Base-by-base conservation (phyloP, 768 basidiomycete genomes). In the Harrya chromipes region DNA sequence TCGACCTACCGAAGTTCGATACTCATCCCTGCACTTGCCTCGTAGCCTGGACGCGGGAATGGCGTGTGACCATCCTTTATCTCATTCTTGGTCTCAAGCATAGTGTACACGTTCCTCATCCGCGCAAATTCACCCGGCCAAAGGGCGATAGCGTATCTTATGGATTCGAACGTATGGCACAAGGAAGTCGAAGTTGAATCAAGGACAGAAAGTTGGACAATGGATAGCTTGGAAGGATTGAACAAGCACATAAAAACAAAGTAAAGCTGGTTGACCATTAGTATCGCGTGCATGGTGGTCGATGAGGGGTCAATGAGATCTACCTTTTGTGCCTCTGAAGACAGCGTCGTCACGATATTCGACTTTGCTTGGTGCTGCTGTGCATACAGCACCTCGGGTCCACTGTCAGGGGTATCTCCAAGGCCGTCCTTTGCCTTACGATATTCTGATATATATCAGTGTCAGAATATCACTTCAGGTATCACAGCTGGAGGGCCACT, bases 201-300 rank as follows among this genome's bases (percentile, higher is more conserved):
- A 0, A 70, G 56, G 16, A 66, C 46, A 14, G 69, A 68, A 7
- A 70, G 57, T 34, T 68, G 63, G 13, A 61, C 47, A 33, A 70
- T 50, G 19, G 69, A 65, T 13, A 68, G 33, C 13, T 47, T 57
- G 4, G 59, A 56, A 11, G 69, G 69, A 27, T 21, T 38, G 16
- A 61, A 37, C 26, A 70, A 46, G 9, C 64, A 59, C 24, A 58
- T 42, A n/a, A 61, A 47, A n/a, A 63, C 62, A 33, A 64, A 62
- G 47, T 66, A 70, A 17, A 69, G 47, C 64, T 64, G 13, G 10
- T 17, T 8, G 4, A 4, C 4, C 3, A 14, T 57, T 2, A 46
- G 40, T 13, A 31, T 21, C 14, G 6, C 19, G 16, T 21, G 1
- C 6, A 39, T 5, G 7, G 4, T 5, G 3, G 16, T 21, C 13